Percentiles rank a stretch among this genome's conserved stretches.
Evolutionary conservation across 2,329 filamentous ascomycete species (phyloP).

Genomic region (Neonectria faginata): DNA sequence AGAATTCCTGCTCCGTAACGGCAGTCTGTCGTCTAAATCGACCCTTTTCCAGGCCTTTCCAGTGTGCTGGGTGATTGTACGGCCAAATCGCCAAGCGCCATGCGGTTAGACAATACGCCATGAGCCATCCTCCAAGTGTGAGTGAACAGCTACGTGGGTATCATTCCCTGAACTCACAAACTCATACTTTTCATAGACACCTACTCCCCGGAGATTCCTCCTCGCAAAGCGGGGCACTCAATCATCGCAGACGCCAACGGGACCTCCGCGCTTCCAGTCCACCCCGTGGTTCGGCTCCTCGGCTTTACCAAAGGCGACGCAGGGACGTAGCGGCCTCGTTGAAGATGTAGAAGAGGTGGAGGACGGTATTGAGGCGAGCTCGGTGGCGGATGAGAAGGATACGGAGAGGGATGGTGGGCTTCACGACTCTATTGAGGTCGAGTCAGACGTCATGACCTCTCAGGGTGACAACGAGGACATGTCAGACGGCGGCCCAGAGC

Average conservation of each 20-base stretch:
- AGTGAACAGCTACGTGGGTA: slow-evolving; percentile 12
- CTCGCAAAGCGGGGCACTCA: slow-evolving; percentile 51
- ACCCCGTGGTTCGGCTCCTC: slow-evolving; percentile 55
- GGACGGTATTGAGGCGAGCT: slow-evolving; percentile 29
- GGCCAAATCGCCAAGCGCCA: slow-evolving; percentile 22
- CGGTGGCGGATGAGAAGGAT: slow-evolving; percentile 18
- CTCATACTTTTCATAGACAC: slow-evolving; percentile 48
- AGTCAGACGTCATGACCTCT: slow-evolving; percentile 42
- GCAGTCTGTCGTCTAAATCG: slow-evolving; percentile 6
- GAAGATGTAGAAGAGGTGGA: slow-evolving; percentile 52
- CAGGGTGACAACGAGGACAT: slow-evolving; percentile 22
- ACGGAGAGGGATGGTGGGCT: slow-evolving; percentile 21
- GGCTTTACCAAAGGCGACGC: slow-evolving; percentile 47
- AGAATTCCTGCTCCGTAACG: slow-evolving; percentile 6
- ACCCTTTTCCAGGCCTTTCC: slow-evolving; percentile 3
- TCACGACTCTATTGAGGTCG: slow-evolving; percentile 47
- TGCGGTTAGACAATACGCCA: slow-evolving; percentile 36
- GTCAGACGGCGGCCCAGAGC: slow-evolving; percentile 20
- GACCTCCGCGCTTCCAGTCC: slow-evolving; percentile 50
- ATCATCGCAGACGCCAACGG: slow-evolving; percentile 49
- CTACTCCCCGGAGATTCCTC: slow-evolving; percentile 55
- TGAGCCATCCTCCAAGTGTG: slow-evolving; percentile 46
- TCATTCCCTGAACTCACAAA: neutral
- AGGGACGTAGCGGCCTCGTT: slow-evolving; percentile 41
- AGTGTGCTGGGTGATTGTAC: slow-evolving; percentile 15